phyloP scores from a whole-genome alignment of 805 yeast species.

The Ascoidea rubescens region DNA sequence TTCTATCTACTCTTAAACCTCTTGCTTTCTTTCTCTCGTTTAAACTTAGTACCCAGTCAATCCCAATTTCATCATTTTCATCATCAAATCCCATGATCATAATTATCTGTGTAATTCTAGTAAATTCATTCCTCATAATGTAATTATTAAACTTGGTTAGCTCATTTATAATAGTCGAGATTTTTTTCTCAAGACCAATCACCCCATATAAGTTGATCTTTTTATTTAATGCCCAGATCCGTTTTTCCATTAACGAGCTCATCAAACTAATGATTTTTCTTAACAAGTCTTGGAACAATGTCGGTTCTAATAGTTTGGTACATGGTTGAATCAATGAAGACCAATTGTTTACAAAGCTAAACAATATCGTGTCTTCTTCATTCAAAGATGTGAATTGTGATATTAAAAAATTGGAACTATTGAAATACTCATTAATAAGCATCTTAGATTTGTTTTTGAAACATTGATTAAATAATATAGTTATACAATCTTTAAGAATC shows the following conservation, averaged over 20 bases:
- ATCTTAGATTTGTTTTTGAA: constrained; percentile 29
- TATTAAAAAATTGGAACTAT: constrained; percentile 15
- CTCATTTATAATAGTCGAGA: constrained; percentile 59
- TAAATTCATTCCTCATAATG: constrained; percentile 61
- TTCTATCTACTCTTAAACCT: constrained; percentile 29
- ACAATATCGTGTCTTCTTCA: constrained; percentile 21
- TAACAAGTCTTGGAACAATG: constrained; percentile 35
- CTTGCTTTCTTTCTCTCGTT: constrained; percentile 57
- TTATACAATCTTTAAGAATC: constrained; percentile 23
- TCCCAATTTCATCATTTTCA: constrained; percentile 11
- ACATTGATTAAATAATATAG: constrained; percentile 33
- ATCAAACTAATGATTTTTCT: constrained; percentile 36
- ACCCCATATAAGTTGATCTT: constrained; percentile 76
- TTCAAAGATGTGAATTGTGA: constrained; percentile 11
- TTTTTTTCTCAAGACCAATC: constrained; percentile 68
- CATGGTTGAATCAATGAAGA: constrained; percentile 50
- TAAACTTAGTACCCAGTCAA: constrained; percentile 67
- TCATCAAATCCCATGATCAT: constrained; percentile 52
- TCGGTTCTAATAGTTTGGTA: constrained; percentile 37
- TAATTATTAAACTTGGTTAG: constrained; percentile 56
- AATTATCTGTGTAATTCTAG: constrained; percentile 73
- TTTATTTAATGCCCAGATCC: constrained; percentile 50
- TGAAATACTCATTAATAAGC: constrained; percentile 28
- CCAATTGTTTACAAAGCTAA: constrained; percentile 54
- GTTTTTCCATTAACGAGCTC: constrained; percentile 46